Conservation (phyloP, 2,329 filamentous ascomycete species). For the Mycogone perniciosa region DNA sequence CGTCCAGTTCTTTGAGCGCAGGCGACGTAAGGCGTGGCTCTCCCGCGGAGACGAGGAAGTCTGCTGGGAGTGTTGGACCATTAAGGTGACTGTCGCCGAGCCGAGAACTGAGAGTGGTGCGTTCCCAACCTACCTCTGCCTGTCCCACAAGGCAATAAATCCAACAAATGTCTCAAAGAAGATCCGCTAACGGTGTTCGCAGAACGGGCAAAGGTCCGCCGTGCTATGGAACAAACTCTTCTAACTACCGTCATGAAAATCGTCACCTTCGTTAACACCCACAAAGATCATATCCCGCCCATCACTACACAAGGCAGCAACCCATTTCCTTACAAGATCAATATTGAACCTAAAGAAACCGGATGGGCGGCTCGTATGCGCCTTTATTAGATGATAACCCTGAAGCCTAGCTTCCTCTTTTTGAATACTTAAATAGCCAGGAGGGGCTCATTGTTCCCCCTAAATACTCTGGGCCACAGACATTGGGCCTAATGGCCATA, state of each 20-base stretch:
- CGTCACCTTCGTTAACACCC: slow-evolving; percentile 74
- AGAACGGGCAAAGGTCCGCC: slow-evolving; percentile 85
- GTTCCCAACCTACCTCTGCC: slow-evolving; percentile 23
- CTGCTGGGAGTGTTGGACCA: slow-evolving; percentile 93
- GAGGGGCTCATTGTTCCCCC: no score
- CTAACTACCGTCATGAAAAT: slow-evolving; percentile 86
- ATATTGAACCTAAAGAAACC: slow-evolving; percentile 72
- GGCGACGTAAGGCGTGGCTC: slow-evolving; percentile 72
- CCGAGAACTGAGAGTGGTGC: slow-evolving; percentile 81
- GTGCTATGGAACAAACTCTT: slow-evolving; percentile 85
- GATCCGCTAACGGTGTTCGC: background rate
- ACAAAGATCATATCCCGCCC: slow-evolving; percentile 94
- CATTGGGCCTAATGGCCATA: background rate
- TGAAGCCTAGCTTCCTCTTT: no score
- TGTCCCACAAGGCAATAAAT: background rate
- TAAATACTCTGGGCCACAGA: background rate
- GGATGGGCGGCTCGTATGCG: slow-evolving; percentile 76
- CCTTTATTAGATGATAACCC: slow-evolving; percentile 47
- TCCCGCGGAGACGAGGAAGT: slow-evolving; percentile 83
- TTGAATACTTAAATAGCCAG: no score
- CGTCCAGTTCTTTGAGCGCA: slow-evolving; percentile 94
- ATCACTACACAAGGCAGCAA: slow-evolving; percentile 93
- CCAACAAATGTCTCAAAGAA: background rate
- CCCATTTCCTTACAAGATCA: slow-evolving; percentile 91
- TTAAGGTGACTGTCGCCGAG: slow-evolving; percentile 89